These are phyloP conservation scores for Plectosphaerella cucumerina DNA, from an alignment of 2,329 filamentous ascomycete genomes.

Conservation along the genomic window DNA sequence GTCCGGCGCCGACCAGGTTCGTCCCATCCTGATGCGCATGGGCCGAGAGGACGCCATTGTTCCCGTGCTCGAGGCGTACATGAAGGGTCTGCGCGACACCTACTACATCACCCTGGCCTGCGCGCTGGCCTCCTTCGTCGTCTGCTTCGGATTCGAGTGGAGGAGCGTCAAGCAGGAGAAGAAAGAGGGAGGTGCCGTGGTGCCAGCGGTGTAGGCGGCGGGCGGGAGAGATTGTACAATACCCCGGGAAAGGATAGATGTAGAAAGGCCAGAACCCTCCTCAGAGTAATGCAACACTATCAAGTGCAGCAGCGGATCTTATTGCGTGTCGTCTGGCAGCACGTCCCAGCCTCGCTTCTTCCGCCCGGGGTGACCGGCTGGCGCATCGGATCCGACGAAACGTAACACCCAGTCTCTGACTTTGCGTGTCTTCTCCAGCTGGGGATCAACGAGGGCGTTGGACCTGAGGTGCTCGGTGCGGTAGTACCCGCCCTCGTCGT, in stretches of 20 bases:
- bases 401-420: constrained; percentile 72
- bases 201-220: constrained; percentile 13
- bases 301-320: constrained; percentile 2
- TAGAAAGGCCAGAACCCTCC: neutral
- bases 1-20: constrained; percentile 47
- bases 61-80: constrained; percentile 43
- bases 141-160: constrained; percentile 42
- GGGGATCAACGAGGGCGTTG: constrained; percentile 31
- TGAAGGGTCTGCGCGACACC: constrained; percentile 42
- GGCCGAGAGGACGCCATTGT: constrained; percentile 35
- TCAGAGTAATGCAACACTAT: neutral
- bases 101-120: constrained; percentile 49
- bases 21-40: constrained; percentile 35
- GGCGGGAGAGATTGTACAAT: constrained; percentile 4
- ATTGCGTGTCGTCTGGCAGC: constrained; percentile 37
- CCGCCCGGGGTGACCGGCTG: constrained; percentile 5
- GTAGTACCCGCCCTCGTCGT: constrained; percentile 54
- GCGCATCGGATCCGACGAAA: constrained; percentile 53
- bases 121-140: constrained; percentile 40
- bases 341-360: constrained; percentile 26
- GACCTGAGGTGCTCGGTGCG: constrained; percentile 40
- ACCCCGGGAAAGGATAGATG: neutral
- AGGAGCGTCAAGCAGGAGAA: constrained; percentile 47
- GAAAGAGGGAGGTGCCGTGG: constrained; percentile 19
- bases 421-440: constrained; percentile 58